These are phyloP conservation scores for Brassica balearica DNA, from an alignment of 441 rosid genomes.

Conservation along the genomic window DNA sequence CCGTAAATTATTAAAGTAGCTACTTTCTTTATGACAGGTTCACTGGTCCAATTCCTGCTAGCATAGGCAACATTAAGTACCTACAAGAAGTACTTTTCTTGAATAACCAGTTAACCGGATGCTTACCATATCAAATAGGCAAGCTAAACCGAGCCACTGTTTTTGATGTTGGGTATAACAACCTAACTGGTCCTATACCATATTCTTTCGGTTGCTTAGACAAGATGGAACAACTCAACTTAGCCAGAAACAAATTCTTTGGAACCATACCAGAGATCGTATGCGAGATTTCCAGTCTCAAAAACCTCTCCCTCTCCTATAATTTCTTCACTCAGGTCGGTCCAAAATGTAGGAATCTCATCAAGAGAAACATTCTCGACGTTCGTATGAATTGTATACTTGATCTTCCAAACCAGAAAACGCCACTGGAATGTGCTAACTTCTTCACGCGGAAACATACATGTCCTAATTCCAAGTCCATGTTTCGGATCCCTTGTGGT, in stretches of 20 bases:
- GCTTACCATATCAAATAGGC: constrained; percentile 77
- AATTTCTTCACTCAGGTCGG: constrained; percentile 67
- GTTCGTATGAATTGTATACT: constrained; percentile 72
- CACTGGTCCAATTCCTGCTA: constrained; percentile 61
- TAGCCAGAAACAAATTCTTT: constrained; percentile 58
- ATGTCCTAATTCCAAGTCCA: constrained; percentile 62
- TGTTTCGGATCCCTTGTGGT: constrained; percentile 56
- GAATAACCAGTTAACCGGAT: constrained; percentile 69
- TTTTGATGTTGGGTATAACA: constrained; percentile 59
- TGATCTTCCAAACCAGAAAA: constrained; percentile 68
- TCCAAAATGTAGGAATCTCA: constrained; percentile 58
- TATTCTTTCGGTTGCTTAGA: constrained; percentile 61
- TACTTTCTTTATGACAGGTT: constrained; percentile 38
- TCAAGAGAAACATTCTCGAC: constrained; percentile 60
- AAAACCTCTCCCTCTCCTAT: constrained; percentile 56
- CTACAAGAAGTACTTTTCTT: constrained; percentile 67
- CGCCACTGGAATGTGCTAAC: constrained; percentile 58
- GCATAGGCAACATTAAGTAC: constrained; percentile 51
- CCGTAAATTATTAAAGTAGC: not conserved
- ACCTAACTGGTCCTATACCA: constrained; percentile 62
- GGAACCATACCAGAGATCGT: constrained; percentile 71
- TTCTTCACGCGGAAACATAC: constrained; percentile 56
- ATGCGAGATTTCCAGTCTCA: constrained; percentile 57
- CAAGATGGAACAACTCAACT: constrained; percentile 65
- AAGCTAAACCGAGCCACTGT: constrained; percentile 56